Percentiles rank a stretch among this genome's conserved stretches.
These are phyloP conservation scores for Chlorella sp. DNA, from an alignment of 139 green algal species.

Conservation along the genomic window DNA sequence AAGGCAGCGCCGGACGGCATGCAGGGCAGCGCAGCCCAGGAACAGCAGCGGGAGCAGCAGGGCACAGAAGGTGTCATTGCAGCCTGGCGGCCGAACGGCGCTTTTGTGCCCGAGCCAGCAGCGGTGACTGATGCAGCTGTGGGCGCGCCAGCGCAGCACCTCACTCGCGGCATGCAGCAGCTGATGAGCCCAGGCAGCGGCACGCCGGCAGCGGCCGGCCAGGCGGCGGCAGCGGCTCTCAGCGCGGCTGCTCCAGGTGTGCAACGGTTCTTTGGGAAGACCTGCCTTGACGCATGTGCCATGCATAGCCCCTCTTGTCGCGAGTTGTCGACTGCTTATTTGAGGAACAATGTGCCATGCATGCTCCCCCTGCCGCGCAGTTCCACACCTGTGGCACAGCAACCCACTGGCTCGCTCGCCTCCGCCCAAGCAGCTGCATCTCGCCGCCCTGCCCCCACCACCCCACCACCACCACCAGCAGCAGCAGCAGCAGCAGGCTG, in stretches of 20 bases:
- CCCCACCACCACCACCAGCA: not conserved
- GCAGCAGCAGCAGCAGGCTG: not conserved
- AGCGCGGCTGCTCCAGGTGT: no score
- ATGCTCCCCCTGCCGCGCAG: not conserved
- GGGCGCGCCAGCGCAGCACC: not conserved
- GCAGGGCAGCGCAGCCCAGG: not conserved
- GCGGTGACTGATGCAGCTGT: not conserved
- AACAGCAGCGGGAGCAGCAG: not conserved
- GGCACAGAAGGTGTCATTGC: not conserved
- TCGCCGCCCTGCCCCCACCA: no score
- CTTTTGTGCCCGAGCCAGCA: not conserved
- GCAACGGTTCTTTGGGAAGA: not conserved
- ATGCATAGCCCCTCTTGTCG: not conserved
- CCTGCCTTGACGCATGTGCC: not conserved
- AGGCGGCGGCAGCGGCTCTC: no score
- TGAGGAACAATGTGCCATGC: not conserved
- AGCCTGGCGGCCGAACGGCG: not conserved
- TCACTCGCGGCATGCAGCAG: not conserved
- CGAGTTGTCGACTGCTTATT: not conserved
- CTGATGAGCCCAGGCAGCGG: not conserved
- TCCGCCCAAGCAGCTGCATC: not conserved
- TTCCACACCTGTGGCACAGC: slow-evolving; percentile 11
- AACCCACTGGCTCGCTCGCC: slow-evolving; percentile 20
- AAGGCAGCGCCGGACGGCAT: no score
- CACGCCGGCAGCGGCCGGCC: not conserved